Evolutionary conservation across 2,329 filamentous ascomycete species (phyloP).

Genomic region (Venturia nashicola): DNA sequence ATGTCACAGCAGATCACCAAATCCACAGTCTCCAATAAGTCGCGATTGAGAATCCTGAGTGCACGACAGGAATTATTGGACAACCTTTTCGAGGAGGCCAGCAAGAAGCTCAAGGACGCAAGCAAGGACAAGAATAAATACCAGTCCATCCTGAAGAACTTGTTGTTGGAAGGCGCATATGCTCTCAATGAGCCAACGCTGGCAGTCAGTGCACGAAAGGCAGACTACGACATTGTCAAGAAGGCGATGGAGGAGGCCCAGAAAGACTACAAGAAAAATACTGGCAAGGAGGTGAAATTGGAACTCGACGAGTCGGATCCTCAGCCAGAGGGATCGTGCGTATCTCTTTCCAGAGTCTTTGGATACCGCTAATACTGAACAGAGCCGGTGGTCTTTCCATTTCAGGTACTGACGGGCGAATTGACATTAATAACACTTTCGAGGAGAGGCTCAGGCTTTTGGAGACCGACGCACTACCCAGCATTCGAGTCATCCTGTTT

Average conservation of each 20-base stretch:
- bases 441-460: slow-evolving; percentile 81
- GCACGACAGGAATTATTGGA: slow-evolving; percentile 87
- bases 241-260: slow-evolving; percentile 66
- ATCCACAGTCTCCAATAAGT: slow-evolving; percentile 94
- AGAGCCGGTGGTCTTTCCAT: slow-evolving; percentile 78
- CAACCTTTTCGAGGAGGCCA: slow-evolving; percentile 70
- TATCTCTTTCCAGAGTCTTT: slow-evolving; percentile 8
- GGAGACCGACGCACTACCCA: slow-evolving; percentile 72
- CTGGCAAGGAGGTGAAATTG: slow-evolving; percentile 56
- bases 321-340: slow-evolving; percentile 74
- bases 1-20: slow-evolving; percentile 99
- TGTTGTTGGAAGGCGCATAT: slow-evolving; percentile 85
- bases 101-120: slow-evolving; percentile 54
- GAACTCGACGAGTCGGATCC: slow-evolving; percentile 68
- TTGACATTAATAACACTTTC: slow-evolving; percentile 97
- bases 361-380: slow-evolving; percentile 8
- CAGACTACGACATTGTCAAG: slow-evolving; percentile 63
- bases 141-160: slow-evolving; percentile 59
- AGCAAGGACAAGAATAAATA: slow-evolving; percentile 64
- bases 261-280: slow-evolving; percentile 72
- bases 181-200: slow-evolving; percentile 72
- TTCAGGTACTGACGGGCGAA: slow-evolving; percentile 76
- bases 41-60: slow-evolving; percentile 73
- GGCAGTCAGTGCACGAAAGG: slow-evolving; percentile 62
- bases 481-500: slow-evolving; percentile 76